Conservation (phyloP, 768 basidiomycete genomes). For the Lactarius quietus region DNA sequence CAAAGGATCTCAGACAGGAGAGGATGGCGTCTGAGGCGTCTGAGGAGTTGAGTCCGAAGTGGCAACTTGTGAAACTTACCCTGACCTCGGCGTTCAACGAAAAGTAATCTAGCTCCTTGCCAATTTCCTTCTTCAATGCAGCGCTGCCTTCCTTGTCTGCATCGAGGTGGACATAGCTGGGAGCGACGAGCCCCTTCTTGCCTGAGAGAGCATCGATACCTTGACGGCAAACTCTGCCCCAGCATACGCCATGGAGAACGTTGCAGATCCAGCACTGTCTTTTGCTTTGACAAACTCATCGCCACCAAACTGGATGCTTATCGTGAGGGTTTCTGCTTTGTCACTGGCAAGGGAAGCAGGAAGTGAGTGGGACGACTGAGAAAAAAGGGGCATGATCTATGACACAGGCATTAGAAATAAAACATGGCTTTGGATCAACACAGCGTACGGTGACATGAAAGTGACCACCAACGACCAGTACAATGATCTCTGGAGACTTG, state of each 20-base stretch:
- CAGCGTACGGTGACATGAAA: conserved; percentile 77
- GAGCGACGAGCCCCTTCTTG: conserved; percentile 85
- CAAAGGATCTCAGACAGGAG: too few relatives aligned
- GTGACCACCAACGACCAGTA: conserved; percentile 95
- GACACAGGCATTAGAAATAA: background rate
- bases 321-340: conserved; percentile 56
- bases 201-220: conserved; percentile 82
- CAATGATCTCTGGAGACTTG: conserved; percentile 57
- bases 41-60: too few relatives aligned
- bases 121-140: too few relatives aligned
- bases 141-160: too few relatives aligned
- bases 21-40: too few relatives aligned
- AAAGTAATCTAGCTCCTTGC: conserved; percentile 78
- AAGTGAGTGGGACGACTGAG: conserved; percentile 79
- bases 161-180: too few relatives aligned
- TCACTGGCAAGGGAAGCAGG: conserved; percentile 51
- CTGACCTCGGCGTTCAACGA: conserved; percentile 86
- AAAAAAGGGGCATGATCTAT: conserved; percentile 90
- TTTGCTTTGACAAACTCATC: conserved; percentile 99
- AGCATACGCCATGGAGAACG: conserved; percentile 95
- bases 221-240: conserved; percentile 87
- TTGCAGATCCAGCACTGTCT: conserved; percentile 88
- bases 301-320: conserved; percentile 93
- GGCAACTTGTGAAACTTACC: too few relatives aligned
- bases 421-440: too few relatives aligned